A percentile compares a stretch with the other conserved stretches of the same genome.
These are phyloP conservation scores for Nakazawaea peltata DNA, from an alignment of 805 yeast genomes.

Conservation along the genomic window DNA sequence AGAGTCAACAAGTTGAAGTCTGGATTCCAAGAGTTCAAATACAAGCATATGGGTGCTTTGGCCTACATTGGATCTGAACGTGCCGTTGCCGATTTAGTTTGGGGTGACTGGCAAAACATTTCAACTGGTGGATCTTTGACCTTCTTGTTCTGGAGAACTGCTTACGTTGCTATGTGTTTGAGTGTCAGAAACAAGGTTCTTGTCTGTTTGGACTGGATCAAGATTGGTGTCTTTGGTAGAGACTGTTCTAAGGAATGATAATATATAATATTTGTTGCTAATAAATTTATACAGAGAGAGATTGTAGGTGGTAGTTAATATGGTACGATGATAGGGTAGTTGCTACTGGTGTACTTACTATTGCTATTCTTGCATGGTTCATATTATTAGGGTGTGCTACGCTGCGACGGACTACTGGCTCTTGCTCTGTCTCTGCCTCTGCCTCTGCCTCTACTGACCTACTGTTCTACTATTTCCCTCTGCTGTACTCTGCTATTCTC, in stretches of 20 bases:
- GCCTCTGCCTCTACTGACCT: neutral
- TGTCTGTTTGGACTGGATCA: slow-evolving; percentile 84
- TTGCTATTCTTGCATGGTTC: too few relatives aligned
- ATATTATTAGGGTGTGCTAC: too few relatives aligned
- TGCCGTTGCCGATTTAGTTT: slow-evolving; percentile 86
- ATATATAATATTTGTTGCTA: neutral
- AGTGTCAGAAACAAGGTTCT: slow-evolving; percentile 82
- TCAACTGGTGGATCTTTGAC: slow-evolving; percentile 82
- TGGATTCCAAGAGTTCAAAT: slow-evolving; percentile 56
- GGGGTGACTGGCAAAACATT: slow-evolving; percentile 73
- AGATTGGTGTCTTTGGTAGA: slow-evolving; percentile 84
- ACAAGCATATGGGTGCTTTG: slow-evolving; percentile 85
- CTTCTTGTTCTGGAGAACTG: slow-evolving; percentile 90
- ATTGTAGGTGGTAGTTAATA: neutral
- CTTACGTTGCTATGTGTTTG: slow-evolving; percentile 88
- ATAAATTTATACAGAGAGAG: neutral
- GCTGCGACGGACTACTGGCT: neutral
- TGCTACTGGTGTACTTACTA: too few relatives aligned
- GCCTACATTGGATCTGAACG: slow-evolving; percentile 91
- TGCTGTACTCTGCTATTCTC: too few relatives aligned
- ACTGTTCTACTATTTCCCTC: too few relatives aligned
- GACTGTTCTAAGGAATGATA: slow-evolving; percentile 76
- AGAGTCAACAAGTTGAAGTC: slow-evolving; percentile 32
- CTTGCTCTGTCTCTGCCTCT: neutral
- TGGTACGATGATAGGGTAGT: neutral